These are phyloP conservation scores for Entomortierella lignicola DNA, from an alignment of 192 early-diverging fungal genomes.

Conservation along the genomic window DNA sequence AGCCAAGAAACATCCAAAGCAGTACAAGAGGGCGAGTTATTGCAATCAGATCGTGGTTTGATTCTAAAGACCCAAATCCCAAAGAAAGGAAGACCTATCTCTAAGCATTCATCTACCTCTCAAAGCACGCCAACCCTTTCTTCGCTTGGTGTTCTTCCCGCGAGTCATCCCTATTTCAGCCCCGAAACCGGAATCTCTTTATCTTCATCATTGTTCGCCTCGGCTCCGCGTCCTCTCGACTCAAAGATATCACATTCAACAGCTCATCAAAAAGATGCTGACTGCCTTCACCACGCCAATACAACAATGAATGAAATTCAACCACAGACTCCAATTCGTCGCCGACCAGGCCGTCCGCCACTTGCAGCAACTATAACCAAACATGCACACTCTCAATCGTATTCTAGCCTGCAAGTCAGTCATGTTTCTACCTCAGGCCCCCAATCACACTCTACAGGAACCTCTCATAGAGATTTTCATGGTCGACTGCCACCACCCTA, in stretches of 20 bases:
- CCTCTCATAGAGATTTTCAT: background rate
- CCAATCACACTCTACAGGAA: background rate
- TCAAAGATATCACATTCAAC: background rate
- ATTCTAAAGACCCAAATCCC: conserved; percentile 51
- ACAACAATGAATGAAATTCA: background rate
- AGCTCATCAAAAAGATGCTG: background rate
- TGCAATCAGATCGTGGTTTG: conserved; percentile 44
- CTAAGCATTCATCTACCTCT: conserved; percentile 21
- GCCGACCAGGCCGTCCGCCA: conserved; percentile 30
- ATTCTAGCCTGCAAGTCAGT: conserved; percentile 5
- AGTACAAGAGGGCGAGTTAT: background rate
- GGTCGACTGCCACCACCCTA: background rate
- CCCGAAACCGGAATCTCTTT: conserved; percentile 8
- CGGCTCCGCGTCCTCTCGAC: background rate
- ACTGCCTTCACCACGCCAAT: background rate
- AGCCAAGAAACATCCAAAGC: background rate
- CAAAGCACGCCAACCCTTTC: conserved; percentile 35
- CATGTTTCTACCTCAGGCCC: conserved; percentile 3
- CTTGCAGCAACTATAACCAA: conserved; percentile 4
- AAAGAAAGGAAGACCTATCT: conserved; percentile 49
- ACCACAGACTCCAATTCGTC: conserved; percentile 3
- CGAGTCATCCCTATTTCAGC: conserved; percentile 29
- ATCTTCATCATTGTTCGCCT: background rate
- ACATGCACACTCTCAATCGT: conserved; percentile 31
- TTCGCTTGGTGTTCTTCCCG: conserved; percentile 22